A percentile compares a stretch with the other conserved stretches of the same genome.
Evolutionary conservation across 768 basidiomycete genomes (phyloP).

Genomic region (Russula sp.): DNA sequence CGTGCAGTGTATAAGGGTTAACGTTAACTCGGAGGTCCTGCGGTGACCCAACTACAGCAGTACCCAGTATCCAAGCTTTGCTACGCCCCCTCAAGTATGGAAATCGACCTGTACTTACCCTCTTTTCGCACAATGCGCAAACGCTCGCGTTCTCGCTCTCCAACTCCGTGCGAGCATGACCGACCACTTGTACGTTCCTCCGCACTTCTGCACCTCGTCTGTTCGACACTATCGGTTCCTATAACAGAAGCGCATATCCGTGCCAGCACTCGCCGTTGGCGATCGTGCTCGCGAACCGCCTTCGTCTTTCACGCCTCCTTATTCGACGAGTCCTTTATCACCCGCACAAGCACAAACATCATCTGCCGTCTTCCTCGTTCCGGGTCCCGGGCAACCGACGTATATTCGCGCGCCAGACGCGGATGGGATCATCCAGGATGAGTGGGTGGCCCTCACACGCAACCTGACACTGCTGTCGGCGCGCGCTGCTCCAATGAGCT

Average conservation of each 20-base stretch:
- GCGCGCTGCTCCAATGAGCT: constrained; percentile 2
- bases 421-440: constrained; percentile 34
- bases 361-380: constrained; percentile 8
- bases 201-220: constrained; percentile 1
- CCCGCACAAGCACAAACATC: constrained; percentile 33
- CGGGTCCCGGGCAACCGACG: background rate
- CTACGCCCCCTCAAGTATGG: constrained; percentile 40
- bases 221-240: background rate
- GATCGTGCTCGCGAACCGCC: constrained; percentile 27
- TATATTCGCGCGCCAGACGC: constrained; percentile 23
- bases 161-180: constrained; percentile 40
- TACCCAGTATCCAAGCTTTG: background rate
- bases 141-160: constrained; percentile 36
- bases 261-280: constrained; percentile 39
- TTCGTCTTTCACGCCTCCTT: constrained; percentile 22
- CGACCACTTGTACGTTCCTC: constrained; percentile 51
- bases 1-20: background rate
- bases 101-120: constrained; percentile 53
- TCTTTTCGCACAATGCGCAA: constrained; percentile 39
- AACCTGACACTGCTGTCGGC: constrained; percentile 51
- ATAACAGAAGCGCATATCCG: constrained; percentile 54
- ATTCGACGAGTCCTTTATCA: constrained; percentile 23
- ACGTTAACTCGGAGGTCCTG: too few species aligned
- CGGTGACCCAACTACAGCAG: background rate
- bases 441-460: constrained; percentile 72